Conservation (phyloP, 768 basidiomycete species). For the Leccinum longicurvipes region DNA sequence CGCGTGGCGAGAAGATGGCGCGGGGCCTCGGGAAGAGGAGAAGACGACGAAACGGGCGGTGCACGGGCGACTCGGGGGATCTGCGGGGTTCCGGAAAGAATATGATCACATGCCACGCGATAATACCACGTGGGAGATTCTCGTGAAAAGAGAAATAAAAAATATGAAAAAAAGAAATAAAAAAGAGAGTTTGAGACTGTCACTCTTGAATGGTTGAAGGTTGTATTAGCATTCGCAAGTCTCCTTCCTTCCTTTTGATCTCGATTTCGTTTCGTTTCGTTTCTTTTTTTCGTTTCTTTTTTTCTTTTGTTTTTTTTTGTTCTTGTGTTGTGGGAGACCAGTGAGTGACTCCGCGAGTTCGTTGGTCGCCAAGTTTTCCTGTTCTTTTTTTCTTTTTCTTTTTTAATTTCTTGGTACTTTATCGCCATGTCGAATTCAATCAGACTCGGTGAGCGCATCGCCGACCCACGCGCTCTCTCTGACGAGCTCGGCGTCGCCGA, state of each 20-base stretch:
- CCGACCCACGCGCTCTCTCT: conserved; percentile 28
- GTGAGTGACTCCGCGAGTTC: neutral
- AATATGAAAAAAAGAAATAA: conserved; percentile 12
- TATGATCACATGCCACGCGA: conserved; percentile 22
- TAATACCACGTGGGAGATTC: conserved; percentile 23
- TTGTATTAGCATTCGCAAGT: neutral
- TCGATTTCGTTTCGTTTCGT: neutral
- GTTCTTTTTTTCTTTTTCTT: neutral
- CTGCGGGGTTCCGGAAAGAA: neutral
- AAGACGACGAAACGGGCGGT: neutral
- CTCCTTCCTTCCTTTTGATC: neutral
- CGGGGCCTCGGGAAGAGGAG: neutral
- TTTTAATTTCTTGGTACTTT: conserved; percentile 16
- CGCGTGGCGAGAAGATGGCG: conserved; percentile 10
- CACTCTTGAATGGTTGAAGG: conserved; percentile 1
- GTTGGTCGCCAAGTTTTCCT: neutral
- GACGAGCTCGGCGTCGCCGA: conserved; percentile 21
- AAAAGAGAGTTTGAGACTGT: neutral
- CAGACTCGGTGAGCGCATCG: conserved; percentile 26
- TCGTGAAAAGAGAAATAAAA: neutral
- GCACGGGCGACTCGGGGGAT: neutral
- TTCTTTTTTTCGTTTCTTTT: neutral
- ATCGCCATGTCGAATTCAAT: conserved; percentile 10
- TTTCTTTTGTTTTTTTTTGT: neutral
- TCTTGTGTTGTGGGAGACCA: conserved; percentile 4